Base-by-base conservation (phyloP, 2,329 filamentous ascomycete species). In the Phialophora tarda region DNA sequence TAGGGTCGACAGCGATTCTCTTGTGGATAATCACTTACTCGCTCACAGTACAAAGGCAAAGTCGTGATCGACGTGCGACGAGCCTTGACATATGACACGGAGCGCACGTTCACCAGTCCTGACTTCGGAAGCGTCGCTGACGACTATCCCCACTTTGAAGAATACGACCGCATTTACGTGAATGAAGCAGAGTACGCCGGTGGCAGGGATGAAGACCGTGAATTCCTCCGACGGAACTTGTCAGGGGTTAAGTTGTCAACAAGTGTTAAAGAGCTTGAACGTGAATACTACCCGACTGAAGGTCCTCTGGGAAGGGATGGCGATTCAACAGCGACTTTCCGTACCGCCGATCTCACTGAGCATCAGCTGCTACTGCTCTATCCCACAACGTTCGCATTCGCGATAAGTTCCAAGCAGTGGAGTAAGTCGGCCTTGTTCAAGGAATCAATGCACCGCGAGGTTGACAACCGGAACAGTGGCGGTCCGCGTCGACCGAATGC, bases 291-390 rank as follows among this genome's bases (percentile, higher is more conserved):
- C 24, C 24, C 48, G 3, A 11, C 17, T 51, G 8, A 12, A 21
- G 17, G 24, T 21, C 17, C 47, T 26, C n/a, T 2, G 4, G 47
- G 24, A 5, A 21, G 24, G 12, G n/a, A 26, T 23, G 17, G n/a
- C 24, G 21, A 51, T 11, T 26, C 48, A 12, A 12, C 21, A 8
- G 21, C 48, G 24, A 26, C 12, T 51, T 17, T 51, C 21, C 21
- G 21, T 23, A 26, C 24, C 24, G 1, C 21, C 1, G 48, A 23
- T 1, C 48, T 51, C 48, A 51, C 21, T 5, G 48, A 51, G 48
- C 48, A 51, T 51, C 48, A 51, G 12, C 48, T 51, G 10, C 21
- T 51, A n/a, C 24, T 51, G 21, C 48, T 51, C 21, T 14, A 51
- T 23, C 48, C 48, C 4, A 14, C 21, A 24, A 51, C 48, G 11